A percentile compares a stretch with the other conserved stretches of the same genome.
Evolutionary conservation across 805 yeast genomes (phyloP).

Genomic region (Candida sphagnicola): DNA sequence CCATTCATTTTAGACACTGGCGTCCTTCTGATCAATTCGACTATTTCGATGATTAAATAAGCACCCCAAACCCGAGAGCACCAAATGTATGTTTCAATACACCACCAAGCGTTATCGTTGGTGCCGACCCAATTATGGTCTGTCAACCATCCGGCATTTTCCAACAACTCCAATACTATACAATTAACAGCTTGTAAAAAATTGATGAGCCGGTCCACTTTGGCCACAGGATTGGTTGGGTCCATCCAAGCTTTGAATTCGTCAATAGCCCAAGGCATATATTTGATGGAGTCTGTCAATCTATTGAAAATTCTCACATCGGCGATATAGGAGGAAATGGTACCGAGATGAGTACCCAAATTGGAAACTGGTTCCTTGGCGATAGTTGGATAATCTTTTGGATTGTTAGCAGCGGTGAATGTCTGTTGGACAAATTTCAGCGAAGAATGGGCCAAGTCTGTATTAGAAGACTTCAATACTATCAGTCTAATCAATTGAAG

Average conservation of each 20-base stretch:
- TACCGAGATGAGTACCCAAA: conserved; percentile 32
- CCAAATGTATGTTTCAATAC: conserved; percentile 42
- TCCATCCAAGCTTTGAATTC: conserved; percentile 27
- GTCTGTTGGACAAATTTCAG: conserved; percentile 12
- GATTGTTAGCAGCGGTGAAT: conserved; percentile 5
- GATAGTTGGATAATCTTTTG: neutral
- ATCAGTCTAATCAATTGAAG: conserved; percentile 12
- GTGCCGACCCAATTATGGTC: conserved; percentile 45
- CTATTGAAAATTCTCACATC: conserved; percentile 42
- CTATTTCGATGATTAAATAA: conserved; percentile 34
- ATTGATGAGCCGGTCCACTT: conserved; percentile 30
- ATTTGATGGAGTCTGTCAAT: conserved; percentile 37
- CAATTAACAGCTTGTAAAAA: conserved; percentile 38
- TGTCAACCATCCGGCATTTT: conserved; percentile 43
- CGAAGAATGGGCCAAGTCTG: conserved; percentile 13
- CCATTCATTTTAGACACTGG: conserved; percentile 32
- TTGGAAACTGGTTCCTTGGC: conserved; percentile 11
- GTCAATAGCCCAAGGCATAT: conserved; percentile 43
- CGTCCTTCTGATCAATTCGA: conserved; percentile 38
- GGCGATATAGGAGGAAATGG: conserved; percentile 32
- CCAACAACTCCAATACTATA: conserved; percentile 35
- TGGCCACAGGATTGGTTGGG: conserved; percentile 21
- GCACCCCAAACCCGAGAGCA: conserved; percentile 43
- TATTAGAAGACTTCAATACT: conserved; percentile 6
- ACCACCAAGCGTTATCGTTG: conserved; percentile 36